These are phyloP conservation scores for Aspergillus cristatus DNA, from an alignment of 495 filamentous ascomycete genomes.

Conservation along the genomic window DNA sequence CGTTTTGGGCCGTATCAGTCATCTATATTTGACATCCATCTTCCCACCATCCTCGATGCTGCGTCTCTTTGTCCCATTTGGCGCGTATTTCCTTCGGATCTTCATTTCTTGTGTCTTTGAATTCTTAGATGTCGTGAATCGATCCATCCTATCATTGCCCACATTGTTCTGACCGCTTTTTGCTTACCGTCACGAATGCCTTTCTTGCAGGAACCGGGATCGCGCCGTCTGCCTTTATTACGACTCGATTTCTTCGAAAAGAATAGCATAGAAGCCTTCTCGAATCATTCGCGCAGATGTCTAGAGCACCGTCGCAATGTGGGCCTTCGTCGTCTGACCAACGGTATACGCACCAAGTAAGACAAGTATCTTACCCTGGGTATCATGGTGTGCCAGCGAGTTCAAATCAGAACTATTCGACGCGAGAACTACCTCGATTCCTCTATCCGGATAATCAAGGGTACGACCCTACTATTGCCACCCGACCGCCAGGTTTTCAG, in stretches of 20 bases:
- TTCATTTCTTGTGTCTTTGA: constrained; percentile 2
- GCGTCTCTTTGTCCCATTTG: no score
- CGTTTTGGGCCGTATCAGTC: no score
- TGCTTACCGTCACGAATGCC: constrained; percentile 2
- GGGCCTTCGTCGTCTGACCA: constrained; percentile 7
- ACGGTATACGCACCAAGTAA: constrained; percentile 6
- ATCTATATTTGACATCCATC: no score
- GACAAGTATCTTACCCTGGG: constrained; percentile 6
- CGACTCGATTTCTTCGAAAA: no score
- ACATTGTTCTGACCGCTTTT: neutral
- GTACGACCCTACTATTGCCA: constrained; percentile 12
- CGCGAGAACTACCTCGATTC: constrained; percentile 13
- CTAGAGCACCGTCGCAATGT: constrained; percentile 13
- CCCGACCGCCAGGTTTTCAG: constrained; percentile 9
- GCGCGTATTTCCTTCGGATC: constrained; percentile 1
- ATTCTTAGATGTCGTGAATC: neutral
- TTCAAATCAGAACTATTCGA: constrained; percentile 2
- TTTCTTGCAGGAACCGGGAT: neutral
- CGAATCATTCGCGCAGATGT: constrained; percentile 15
- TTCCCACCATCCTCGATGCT: no score
- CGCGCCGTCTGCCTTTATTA: neutral
- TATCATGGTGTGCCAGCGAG: constrained; percentile 3
- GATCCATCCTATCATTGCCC: neutral
- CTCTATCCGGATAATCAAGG: constrained; percentile 11
- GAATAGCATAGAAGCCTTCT: neutral